Conservation (phyloP, 305 asterid genomes). For the Solanum aculeatissimum region DNA sequence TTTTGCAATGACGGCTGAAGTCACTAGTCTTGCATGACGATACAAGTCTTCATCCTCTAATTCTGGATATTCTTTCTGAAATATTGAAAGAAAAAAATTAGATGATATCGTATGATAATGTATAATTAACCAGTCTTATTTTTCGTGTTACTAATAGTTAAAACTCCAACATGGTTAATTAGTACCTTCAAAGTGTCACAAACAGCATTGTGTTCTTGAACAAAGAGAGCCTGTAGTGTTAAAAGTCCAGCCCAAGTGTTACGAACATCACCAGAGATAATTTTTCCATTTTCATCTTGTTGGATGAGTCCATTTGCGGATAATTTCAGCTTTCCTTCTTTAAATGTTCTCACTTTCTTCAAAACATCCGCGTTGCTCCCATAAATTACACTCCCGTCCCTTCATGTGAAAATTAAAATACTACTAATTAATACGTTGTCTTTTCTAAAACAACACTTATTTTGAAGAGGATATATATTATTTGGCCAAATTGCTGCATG, state of each 20-base stretch:
- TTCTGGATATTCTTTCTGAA: conserved; percentile 28
- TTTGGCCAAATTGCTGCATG: neutral
- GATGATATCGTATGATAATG: too few species aligned
- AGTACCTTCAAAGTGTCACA: conserved; percentile 41
- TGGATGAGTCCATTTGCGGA: conserved; percentile 33
- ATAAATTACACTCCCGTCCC: conserved; percentile 61
- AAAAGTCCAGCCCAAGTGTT: conserved; percentile 55
- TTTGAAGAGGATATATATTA: neutral
- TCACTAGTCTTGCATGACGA: conserved; percentile 43
- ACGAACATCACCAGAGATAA: conserved; percentile 42
- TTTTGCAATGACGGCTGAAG: conserved; percentile 57
- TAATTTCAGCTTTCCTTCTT: conserved; percentile 52
- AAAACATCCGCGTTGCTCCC: conserved; percentile 24
- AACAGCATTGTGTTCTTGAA: conserved; percentile 47
- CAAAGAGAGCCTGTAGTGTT: conserved; percentile 42
- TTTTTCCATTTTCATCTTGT: conserved; percentile 19
- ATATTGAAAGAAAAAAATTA: neutral
- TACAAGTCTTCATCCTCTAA: conserved; percentile 38
- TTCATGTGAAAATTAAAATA: neutral
- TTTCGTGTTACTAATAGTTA: neutral
- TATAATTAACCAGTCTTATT: neutral
- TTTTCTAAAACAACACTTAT: neutral
- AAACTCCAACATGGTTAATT: neutral
- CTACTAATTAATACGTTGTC: neutral
- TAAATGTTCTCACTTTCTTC: conserved; percentile 30